Percentiles rank a stretch among this genome's conserved stretches.
These are phyloP conservation scores for Ophiostoma ips DNA, from an alignment of 2,329 filamentous ascomycete genomes.

Conservation along the genomic window DNA sequence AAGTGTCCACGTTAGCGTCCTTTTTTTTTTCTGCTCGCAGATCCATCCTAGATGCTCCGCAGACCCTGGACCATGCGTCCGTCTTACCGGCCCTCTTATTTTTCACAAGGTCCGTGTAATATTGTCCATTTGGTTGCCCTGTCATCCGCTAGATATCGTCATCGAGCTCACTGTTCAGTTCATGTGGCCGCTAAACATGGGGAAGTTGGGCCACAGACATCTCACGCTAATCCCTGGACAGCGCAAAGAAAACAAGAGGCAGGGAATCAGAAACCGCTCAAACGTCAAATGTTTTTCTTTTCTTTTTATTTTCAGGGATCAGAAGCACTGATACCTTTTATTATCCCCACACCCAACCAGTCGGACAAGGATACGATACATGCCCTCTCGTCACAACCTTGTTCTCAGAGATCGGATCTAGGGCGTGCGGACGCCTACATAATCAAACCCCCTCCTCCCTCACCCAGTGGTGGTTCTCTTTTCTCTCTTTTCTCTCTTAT, in stretches of 20 bases:
- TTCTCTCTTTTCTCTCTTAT: neutral
- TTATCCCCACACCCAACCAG: neutral
- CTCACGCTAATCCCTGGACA: neutral
- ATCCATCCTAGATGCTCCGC: neutral
- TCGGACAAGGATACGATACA: neutral
- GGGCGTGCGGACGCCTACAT: neutral
- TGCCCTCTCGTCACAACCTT: neutral
- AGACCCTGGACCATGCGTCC: too few relatives aligned
- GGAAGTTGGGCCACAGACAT: neutral
- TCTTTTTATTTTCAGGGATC: neutral
- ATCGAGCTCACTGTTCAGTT: neutral
- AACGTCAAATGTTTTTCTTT: neutral
- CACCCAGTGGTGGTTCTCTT: neutral
- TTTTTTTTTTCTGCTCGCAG: too few relatives aligned
- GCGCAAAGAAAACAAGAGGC: neutral
- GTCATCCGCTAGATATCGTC: neutral
- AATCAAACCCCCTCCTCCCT: neutral
- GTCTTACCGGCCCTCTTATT: neutral
- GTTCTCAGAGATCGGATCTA: neutral
- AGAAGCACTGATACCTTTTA: neutral
- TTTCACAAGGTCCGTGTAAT: neutral
- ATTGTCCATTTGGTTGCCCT: too few relatives aligned
- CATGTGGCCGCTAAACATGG: slow-evolving; percentile 8
- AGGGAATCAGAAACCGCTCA: neutral
- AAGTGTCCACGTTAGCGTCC: too few relatives aligned